Conservation (phyloP, 164 flowering plant species). For the Stephania cephalantha region DNA sequence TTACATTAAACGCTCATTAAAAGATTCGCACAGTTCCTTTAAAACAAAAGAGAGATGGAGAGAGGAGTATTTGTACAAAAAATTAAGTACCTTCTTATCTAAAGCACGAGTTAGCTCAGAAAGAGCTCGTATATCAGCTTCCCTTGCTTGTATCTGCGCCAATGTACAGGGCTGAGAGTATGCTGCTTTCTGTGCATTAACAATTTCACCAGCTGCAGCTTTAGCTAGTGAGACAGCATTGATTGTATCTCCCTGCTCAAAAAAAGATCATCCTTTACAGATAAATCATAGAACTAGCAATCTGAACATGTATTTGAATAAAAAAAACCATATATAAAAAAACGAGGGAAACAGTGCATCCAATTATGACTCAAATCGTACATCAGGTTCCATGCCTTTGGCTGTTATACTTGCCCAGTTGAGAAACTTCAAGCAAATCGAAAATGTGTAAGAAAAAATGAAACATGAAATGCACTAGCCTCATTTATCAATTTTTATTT, state of each 20-base stretch:
- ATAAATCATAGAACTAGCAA: not conserved
- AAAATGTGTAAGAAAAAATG: not conserved
- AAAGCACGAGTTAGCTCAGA: constrained; percentile 53
- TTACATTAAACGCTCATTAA: too few relatives aligned
- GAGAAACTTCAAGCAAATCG: not conserved
- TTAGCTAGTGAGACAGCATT: constrained; percentile 34
- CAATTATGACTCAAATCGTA: not conserved
- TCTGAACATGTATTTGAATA: not conserved
- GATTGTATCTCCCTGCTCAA: constrained; percentile 32
- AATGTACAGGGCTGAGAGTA: constrained; percentile 33
- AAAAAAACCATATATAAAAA: not conserved
- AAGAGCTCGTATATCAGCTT: constrained; percentile 62
- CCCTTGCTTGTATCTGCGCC: constrained; percentile 52
- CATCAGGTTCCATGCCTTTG: not conserved
- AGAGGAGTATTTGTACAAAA: too few relatives aligned
- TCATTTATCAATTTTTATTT: not conserved
- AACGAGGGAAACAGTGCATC: not conserved
- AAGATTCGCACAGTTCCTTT: too few relatives aligned
- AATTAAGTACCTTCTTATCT: constrained; percentile 49
- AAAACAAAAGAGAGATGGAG: too few relatives aligned
- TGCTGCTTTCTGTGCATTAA: constrained; percentile 30
- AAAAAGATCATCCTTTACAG: not conserved
- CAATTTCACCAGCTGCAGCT: constrained; percentile 32
- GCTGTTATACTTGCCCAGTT: not conserved
- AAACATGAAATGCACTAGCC: not conserved